Evolutionary conservation across 2,329 filamentous ascomycete species (phyloP), one percentile per base, ranked within the genome.

Genomic region (Sporothrix brasiliensis): DNA sequence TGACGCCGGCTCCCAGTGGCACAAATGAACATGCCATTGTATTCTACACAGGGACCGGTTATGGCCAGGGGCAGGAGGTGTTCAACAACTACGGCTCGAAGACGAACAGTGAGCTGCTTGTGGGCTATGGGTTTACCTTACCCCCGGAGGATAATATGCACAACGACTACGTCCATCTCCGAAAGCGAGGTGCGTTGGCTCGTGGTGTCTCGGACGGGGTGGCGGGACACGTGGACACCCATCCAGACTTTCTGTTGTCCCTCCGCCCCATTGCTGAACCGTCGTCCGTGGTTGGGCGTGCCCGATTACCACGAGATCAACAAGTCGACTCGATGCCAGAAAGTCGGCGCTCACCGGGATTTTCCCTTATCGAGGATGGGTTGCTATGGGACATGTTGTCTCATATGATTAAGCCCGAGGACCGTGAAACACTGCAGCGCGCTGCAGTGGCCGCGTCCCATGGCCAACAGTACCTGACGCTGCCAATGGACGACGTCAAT

Each of bases 31-130:
- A 49, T 1, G 54, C 68, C 16, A 47, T 88, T 71, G 78, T 77
- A 10, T 80, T 89, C 11, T 76, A 78, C 19, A 81, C 83, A 10
- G 77, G 76, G 21, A 79, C 81, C 69, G 72, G 74, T 1, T 84
- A 89, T 74, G 65, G 73, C 4, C 79, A 86, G 0, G 87, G 88
- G 0, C 78, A 86, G 41, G 86, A 88, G 74, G 78, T 88, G 30
- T 89, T 84, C 75, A 92, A 92, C 80, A 92, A 92, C 77, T 93
- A 93, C 76, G 91, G 91, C 41, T 78, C 81, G 76, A 91, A 92
- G 78, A 91, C 90, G 7, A 93, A 93, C 75, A 90, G 89, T 71
- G 89, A 92, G 79, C 80, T 91, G 30, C 81, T 91, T 0, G 79
- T 90, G 1, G 88, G 85, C 0, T 91, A 91, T 75, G 87, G 88